Base-by-base conservation (phyloP, 2,329 filamentous ascomycete genomes). In the Fusarium brevicatenulatum region DNA sequence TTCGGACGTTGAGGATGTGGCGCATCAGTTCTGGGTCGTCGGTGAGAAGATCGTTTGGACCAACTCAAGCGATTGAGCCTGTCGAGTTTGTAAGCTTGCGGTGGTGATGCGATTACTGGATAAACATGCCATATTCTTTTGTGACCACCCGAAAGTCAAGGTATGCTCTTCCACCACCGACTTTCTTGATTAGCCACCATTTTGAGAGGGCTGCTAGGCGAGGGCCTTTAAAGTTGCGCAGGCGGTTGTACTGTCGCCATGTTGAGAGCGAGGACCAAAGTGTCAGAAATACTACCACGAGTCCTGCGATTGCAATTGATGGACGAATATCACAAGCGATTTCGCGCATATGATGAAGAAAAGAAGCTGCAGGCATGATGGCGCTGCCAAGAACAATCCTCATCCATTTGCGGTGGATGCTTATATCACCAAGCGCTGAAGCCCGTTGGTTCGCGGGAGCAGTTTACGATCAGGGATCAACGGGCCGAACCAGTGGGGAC, bases 191-290 rank as follows among this genome's bases (percentile, higher is more conserved):
- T 25, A 85, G 73, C 82, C 83, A 86, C 70, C 81, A 76, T 58
- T 82, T 83, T 0, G 84, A 84, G 39, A 85, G 79, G 1, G 72
- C 78, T 4, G 83, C 82, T 6, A 78, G 54, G 21, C 72, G 71
- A 9, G 85, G 84, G 1, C 84, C 84, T 10, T 80, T 80, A 60
- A 86, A 78, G 65, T 84, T 81, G 16, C 82, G 79, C 11, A 86
- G 80, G 32, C 83, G 80, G 34, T 66, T 75, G 72, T 83, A 85
- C 28, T 80, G 75, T 9, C 61, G 63, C 39, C 74, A 72, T 13
- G 67, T 76, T 7, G 77, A 77, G 12, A 68, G 25, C 9, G 61
- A 52, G 2, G 50, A 74, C 71, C 67, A 78, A 7, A 71, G 19
- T 9, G 67, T 32, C 25, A 73, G 21, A 39, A 57, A 46, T 19